Percentiles rank a stretch among this genome's conserved stretches.
These are phyloP conservation scores for Salix suchowensis DNA, from an alignment of 345 rosid genomes.

Conservation along the genomic window DNA sequence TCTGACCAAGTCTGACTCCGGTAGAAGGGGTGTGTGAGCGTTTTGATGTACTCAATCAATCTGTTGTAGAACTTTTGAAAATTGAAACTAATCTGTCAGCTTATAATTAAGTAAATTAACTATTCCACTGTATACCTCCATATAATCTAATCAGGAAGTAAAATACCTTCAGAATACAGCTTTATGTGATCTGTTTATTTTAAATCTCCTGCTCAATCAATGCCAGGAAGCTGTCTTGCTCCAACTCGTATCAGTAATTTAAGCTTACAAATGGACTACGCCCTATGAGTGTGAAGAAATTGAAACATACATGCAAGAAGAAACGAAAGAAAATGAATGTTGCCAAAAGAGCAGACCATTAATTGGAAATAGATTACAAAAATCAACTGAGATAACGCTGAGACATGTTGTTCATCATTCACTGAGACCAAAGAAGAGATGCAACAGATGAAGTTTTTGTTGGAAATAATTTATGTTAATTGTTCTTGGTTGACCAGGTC, in stretches of 20 bases:
- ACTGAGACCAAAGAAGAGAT: too few species aligned
- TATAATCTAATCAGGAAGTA: not conserved
- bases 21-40: conserved; percentile 21
- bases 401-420: too few species aligned
- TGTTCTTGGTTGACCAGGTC: too few species aligned
- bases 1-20: conserved; percentile 42
- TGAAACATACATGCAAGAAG: not conserved
- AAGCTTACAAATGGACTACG: not conserved
- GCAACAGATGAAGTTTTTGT: too few species aligned
- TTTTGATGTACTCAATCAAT: not conserved
- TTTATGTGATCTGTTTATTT: not conserved
- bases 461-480: too few species aligned
- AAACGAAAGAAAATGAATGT: not conserved
- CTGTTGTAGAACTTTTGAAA: not conserved
- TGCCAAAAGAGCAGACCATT: too few species aligned
- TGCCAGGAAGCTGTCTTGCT: not conserved
- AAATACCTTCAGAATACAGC: not conserved
- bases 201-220: not conserved
- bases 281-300: not conserved
- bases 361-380: too few species aligned
- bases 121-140: not conserved
- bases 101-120: too few species aligned
- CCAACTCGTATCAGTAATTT: not conserved
- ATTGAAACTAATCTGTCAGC: not conserved
- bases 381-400: too few species aligned